Evolutionary conservation across 768 basidiomycete genomes (phyloP).

Genomic region (Amanita inopinata): DNA sequence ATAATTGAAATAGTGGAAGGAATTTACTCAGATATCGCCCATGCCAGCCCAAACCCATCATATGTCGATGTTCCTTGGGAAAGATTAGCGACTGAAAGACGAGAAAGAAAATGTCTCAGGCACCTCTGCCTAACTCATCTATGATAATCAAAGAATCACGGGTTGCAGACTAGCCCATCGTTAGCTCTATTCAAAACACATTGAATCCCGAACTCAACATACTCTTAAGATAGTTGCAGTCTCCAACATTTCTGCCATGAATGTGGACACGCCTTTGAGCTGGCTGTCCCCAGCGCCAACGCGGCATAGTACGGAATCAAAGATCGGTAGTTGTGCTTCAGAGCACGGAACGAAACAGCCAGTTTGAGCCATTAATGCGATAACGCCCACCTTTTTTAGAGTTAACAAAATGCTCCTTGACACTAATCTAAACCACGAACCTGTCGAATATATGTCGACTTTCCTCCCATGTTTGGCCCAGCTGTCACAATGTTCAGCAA

Average conservation of each 20-base stretch:
- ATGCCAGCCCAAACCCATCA: slow-evolving; percentile 95
- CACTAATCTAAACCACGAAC: slow-evolving; percentile 23
- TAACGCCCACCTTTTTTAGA: slow-evolving; percentile 67
- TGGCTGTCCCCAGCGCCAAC: slow-evolving; percentile 98
- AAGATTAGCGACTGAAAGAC: neutral
- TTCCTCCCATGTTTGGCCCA: slow-evolving; percentile 99
- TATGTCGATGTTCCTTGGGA: slow-evolving; percentile 83
- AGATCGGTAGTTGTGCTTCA: slow-evolving; percentile 79
- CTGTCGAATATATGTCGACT: slow-evolving; percentile 94
- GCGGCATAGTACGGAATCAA: slow-evolving; percentile 90
- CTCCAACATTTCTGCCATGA: slow-evolving; percentile 99
- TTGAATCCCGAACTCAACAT: slow-evolving; percentile 16
- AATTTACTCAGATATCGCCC: slow-evolving; percentile 94
- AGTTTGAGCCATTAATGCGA: slow-evolving; percentile 90
- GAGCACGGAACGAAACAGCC: slow-evolving; percentile 94
- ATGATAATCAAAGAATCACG: slow-evolving; percentile 93
- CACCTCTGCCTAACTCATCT: slow-evolving; percentile 90
- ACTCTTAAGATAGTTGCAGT: slow-evolving; percentile 91
- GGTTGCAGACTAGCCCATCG: slow-evolving; percentile 61
- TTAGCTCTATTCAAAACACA: neutral
- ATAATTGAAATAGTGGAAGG: neutral
- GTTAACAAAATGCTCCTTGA: slow-evolving; percentile 2
- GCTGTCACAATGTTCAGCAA: slow-evolving; percentile 31
- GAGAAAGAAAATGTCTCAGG: slow-evolving; percentile 6
- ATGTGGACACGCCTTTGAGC: slow-evolving; percentile 94